A percentile compares a stretch with the other conserved stretches of the same genome.
phyloP scores from a whole-genome alignment of 495 filamentous ascomycete genomes.

The Penicillium bovifimosum region DNA sequence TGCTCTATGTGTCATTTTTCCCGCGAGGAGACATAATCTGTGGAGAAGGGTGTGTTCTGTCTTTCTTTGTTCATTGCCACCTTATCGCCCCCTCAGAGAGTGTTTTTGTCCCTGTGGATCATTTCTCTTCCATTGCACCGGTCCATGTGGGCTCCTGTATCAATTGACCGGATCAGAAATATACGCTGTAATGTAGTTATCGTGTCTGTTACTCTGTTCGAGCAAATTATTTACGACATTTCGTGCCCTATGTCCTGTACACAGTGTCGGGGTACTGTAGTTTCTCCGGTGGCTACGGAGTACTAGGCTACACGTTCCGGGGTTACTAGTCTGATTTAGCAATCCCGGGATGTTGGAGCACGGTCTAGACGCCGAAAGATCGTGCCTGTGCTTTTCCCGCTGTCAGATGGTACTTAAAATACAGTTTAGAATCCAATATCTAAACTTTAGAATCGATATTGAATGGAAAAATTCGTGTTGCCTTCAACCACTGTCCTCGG shows the following conservation, averaged over 20 bases:
- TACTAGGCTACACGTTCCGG: neutral
- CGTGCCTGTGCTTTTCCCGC: neutral
- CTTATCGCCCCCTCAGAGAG: neutral
- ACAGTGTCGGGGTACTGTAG: neutral
- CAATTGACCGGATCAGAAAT: neutral
- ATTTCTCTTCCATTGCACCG: neutral
- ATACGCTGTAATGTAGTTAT: neutral
- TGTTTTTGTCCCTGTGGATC: neutral
- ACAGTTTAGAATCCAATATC: too few relatives aligned
- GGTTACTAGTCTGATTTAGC: neutral
- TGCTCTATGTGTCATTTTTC: neutral
- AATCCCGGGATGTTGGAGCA: neutral
- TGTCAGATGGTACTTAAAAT: neutral
- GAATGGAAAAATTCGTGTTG: neutral
- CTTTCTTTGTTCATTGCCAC: constrained; percentile 1
- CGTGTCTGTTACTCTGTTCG: neutral
- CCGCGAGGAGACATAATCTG: neutral
- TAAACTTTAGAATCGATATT: too few relatives aligned
- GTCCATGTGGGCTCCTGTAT: constrained; percentile 1
- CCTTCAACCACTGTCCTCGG: neutral
- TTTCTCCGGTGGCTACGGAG: neutral
- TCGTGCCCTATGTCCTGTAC: neutral
- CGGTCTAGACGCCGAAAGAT: neutral
- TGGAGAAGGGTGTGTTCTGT: constrained; percentile 1
- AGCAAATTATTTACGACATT: constrained; percentile 1